Conservation (phyloP, 495 filamentous ascomycete species). For the Xylona heveae region DNA sequence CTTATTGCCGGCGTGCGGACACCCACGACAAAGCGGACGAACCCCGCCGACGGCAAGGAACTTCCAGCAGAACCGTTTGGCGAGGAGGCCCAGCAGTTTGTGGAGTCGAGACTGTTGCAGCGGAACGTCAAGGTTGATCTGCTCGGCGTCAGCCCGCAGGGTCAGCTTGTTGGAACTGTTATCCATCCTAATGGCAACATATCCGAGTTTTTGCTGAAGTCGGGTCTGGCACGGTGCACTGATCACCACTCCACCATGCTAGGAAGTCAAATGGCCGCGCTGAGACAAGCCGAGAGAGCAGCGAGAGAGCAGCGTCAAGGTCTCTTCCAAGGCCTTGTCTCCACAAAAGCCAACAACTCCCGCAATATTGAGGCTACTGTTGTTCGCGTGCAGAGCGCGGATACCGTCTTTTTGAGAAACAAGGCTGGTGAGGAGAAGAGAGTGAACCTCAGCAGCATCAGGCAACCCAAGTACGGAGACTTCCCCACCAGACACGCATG, state of each 20-base stretch:
- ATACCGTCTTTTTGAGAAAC: slow-evolving; percentile 68
- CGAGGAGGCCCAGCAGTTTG: slow-evolving; percentile 65
- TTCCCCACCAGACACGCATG: neutral
- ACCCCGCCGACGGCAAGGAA: slow-evolving; percentile 49
- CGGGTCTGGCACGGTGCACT: slow-evolving; percentile 74
- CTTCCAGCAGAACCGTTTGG: slow-evolving; percentile 74
- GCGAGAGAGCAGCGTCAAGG: slow-evolving; percentile 56
- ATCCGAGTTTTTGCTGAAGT: slow-evolving; percentile 66
- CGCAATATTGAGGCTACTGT: slow-evolving; percentile 59
- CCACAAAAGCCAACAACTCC: slow-evolving; percentile 23
- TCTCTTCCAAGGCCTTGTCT: slow-evolving; percentile 56
- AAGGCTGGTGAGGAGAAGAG: slow-evolving; percentile 72
- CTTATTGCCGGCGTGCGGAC: slow-evolving; percentile 79
- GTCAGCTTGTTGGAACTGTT: slow-evolving; percentile 59
- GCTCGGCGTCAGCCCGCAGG: slow-evolving; percentile 70
- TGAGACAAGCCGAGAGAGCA: slow-evolving; percentile 71
- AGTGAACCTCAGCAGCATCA: slow-evolving; percentile 77
- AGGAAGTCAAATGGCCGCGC: slow-evolving; percentile 60
- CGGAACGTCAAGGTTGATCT: slow-evolving; percentile 62
- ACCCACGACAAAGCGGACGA: slow-evolving; percentile 64
- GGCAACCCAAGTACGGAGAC: slow-evolving; percentile 54
- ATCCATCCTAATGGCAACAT: slow-evolving; percentile 83
- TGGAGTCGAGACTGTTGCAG: slow-evolving; percentile 68
- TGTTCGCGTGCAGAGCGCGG: slow-evolving; percentile 65
- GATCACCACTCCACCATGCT: slow-evolving; percentile 87